Conservation (phyloP, 768 basidiomycete species). For the Boletus reticuloceps region DNA sequence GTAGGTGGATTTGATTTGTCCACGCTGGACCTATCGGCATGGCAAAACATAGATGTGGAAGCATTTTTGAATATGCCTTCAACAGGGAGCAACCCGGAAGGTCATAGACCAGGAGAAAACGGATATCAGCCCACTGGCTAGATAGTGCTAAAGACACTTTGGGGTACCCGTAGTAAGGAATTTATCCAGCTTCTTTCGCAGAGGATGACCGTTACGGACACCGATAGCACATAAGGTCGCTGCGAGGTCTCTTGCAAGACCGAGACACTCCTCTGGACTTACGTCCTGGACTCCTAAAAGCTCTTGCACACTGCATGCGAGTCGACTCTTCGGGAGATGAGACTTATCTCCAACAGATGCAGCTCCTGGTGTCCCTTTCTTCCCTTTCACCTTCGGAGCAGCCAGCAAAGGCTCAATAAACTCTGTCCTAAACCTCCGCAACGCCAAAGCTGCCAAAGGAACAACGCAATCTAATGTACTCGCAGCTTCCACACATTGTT, state of each 20-base stretch:
- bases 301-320: conserved; percentile 65
- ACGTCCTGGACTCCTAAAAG: conserved; percentile 54
- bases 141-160: neutral
- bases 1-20: conserved; percentile 46
- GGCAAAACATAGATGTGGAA: conserved; percentile 53
- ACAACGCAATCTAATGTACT: conserved; percentile 66
- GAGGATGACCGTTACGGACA: conserved; percentile 57
- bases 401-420: conserved; percentile 67
- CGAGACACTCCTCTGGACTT: conserved; percentile 44
- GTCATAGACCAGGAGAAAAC: conserved; percentile 23
- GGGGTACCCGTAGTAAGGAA: conserved; percentile 32
- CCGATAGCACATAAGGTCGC: conserved; percentile 50
- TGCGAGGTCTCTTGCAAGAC: conserved; percentile 50
- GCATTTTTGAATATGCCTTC: conserved; percentile 47
- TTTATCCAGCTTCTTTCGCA: conserved; percentile 67
- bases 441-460: conserved; percentile 59
- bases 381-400: conserved; percentile 59
- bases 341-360: conserved; percentile 38
- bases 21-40: conserved; percentile 45
- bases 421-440: conserved; percentile 70
- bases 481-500: conserved; percentile 72
- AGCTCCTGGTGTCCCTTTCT: conserved; percentile 48
- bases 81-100: conserved; percentile 21
- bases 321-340: conserved; percentile 55
- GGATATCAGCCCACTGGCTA: neutral